Conservation (phyloP, 1,284 basidiomycete species). For the Gastroboletus turbinatus region DNA sequence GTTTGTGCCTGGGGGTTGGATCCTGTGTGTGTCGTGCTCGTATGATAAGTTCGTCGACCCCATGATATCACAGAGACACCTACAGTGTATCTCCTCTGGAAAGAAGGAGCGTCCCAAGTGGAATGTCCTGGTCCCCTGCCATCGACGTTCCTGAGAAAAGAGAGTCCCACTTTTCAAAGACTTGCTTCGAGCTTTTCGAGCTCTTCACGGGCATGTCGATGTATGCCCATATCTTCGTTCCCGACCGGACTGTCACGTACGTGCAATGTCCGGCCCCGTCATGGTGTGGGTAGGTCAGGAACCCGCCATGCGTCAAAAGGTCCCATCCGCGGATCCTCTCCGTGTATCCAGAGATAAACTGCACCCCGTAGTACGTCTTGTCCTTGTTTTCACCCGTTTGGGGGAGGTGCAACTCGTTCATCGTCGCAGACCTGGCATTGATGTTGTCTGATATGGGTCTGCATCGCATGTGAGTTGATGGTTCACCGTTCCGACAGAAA, state of each 20-base stretch:
- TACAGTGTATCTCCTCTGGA: no score
- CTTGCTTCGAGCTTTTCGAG: not conserved
- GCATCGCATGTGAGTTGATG: no score
- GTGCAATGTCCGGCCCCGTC: not conserved
- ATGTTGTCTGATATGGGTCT: not conserved
- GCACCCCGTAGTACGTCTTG: not conserved
- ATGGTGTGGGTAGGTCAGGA: not conserved
- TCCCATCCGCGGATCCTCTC: not conserved
- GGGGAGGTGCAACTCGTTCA: not conserved
- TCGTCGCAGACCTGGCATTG: not conserved
- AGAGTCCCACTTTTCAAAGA: not conserved
- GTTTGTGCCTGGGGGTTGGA: no score
- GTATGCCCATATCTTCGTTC: not conserved
- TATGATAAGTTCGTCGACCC: no score
- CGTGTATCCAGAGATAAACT: not conserved
- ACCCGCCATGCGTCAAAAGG: not conserved
- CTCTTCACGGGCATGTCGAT: not conserved
- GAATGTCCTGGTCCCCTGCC: no score
- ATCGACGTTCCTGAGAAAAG: no score
- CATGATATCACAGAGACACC: no score
- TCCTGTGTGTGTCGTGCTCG: no score
- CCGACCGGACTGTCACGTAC: fast-evolving
- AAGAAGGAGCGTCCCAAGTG: no score
- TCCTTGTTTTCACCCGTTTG: fast-evolving
- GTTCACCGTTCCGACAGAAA: no score